phyloP scores from a whole-genome alignment of 2,329 filamentous ascomycete species.

The Pseudocercospora crystallina region DNA sequence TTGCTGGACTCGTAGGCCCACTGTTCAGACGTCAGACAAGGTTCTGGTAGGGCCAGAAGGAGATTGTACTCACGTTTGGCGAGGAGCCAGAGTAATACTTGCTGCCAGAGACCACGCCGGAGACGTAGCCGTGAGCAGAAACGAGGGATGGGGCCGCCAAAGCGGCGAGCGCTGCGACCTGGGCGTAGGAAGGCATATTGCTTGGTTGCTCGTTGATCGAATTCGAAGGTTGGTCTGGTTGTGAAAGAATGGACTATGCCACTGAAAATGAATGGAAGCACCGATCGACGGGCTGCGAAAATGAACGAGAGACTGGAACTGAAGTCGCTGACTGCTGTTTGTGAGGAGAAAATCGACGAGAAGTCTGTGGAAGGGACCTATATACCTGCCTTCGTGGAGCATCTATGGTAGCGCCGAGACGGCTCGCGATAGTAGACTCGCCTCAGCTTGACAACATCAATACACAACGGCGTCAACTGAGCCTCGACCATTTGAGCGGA shows the following conservation, averaged over 20 bases:
- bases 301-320: conserved; percentile 15
- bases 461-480: conserved; percentile 18
- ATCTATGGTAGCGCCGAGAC: neutral
- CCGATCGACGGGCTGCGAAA: conserved; percentile 15
- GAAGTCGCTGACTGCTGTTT: conserved; percentile 4
- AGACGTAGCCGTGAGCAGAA: conserved; percentile 47
- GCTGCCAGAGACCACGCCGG: conserved; percentile 48
- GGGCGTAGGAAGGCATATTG: conserved; percentile 22
- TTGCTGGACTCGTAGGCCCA: conserved; percentile 58
- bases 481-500: conserved; percentile 8
- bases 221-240: conserved; percentile 2
- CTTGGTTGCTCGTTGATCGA: neutral
- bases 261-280: conserved; percentile 17
- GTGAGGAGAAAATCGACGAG: too few species aligned
- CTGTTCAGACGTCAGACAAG: conserved; percentile 18
- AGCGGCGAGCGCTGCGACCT: conserved; percentile 15
- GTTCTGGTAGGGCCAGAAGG: too few species aligned
- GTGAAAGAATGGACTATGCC: conserved; percentile 11
- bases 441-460: conserved; percentile 18
- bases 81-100: conserved; percentile 46
- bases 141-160: conserved; percentile 32
- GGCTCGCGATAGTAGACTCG: conserved; percentile 2
- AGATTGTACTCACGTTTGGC: conserved; percentile 17
- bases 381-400: conserved; percentile 9
- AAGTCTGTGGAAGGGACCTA: neutral